phyloP scores from a whole-genome alignment of 108 stramenopile genomes.

The Nitzschia inconspicua region DNA sequence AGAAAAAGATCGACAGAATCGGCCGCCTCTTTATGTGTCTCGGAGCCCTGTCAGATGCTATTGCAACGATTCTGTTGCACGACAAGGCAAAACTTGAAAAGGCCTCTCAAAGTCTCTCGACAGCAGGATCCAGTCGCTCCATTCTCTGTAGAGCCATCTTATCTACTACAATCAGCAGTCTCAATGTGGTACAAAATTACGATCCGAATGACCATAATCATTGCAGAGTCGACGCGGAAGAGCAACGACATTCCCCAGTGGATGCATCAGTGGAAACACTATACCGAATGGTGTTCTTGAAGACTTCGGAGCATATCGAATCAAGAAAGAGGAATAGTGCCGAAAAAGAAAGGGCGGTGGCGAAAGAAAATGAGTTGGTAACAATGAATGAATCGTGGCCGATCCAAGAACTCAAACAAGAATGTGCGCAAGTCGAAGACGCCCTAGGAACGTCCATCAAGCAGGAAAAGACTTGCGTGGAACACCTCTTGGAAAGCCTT shows the following conservation, averaged over 20 bases:
- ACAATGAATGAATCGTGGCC: background rate
- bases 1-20: background rate
- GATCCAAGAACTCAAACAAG: background rate
- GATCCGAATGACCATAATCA: background rate
- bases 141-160: constrained; percentile 22
- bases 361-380: background rate
- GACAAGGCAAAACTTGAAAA: constrained; percentile 23
- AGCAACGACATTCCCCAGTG: background rate
- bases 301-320: too few species aligned
- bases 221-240: background rate
- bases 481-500: background rate
- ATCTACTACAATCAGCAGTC: constrained; percentile 8
- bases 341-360: too few species aligned
- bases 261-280: background rate
- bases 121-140: constrained; percentile 16
- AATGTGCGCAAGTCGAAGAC: constrained; percentile 3
- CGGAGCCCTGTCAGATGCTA: constrained; percentile 16
- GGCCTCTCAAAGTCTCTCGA: too few species aligned
- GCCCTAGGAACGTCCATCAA: background rate
- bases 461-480: background rate
- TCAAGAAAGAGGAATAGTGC: too few species aligned
- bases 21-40: constrained; percentile 1
- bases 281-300: background rate
- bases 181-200: constrained; percentile 11
- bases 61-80: constrained; percentile 18